These are phyloP conservation scores for Blastocystis sp. DNA, from an alignment of 352 stramenopile genomes.

Conservation along the genomic window DNA sequence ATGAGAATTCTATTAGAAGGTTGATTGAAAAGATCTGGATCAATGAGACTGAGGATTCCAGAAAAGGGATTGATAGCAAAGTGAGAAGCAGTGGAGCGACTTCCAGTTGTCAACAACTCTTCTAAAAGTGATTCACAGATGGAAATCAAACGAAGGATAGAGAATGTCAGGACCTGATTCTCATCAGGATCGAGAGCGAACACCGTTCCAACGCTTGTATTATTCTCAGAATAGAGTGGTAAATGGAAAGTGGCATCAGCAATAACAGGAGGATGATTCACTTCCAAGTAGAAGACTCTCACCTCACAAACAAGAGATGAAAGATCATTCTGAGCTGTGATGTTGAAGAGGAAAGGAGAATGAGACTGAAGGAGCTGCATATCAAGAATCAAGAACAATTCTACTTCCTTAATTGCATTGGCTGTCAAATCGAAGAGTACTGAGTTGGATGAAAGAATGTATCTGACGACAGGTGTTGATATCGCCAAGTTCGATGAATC, in stretches of 20 bases:
- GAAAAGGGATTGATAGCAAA: background rate
- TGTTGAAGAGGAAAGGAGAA: background rate
- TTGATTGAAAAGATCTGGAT: background rate
- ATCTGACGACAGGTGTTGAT: background rate
- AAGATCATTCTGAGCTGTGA: background rate
- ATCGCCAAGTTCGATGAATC: background rate
- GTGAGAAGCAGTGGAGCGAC: background rate
- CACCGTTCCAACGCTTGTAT: background rate
- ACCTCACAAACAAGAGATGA: constrained; percentile 11
- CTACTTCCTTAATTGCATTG: background rate
- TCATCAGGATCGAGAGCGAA: constrained; percentile 5
- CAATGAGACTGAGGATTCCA: background rate
- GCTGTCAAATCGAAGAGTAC: background rate
- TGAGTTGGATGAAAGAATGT: background rate
- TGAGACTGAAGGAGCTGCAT: background rate
- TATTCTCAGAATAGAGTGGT: background rate
- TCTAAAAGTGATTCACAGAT: background rate
- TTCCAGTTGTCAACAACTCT: background rate
- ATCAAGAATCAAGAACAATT: background rate
- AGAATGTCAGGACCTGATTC: background rate
- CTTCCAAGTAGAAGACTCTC: background rate
- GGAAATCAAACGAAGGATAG: background rate
- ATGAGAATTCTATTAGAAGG: background rate
- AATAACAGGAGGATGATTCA: background rate
- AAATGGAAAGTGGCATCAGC: background rate